Base-by-base conservation (phyloP, 352 stramenopile species). In the Phytophthora pinifolia region DNA sequence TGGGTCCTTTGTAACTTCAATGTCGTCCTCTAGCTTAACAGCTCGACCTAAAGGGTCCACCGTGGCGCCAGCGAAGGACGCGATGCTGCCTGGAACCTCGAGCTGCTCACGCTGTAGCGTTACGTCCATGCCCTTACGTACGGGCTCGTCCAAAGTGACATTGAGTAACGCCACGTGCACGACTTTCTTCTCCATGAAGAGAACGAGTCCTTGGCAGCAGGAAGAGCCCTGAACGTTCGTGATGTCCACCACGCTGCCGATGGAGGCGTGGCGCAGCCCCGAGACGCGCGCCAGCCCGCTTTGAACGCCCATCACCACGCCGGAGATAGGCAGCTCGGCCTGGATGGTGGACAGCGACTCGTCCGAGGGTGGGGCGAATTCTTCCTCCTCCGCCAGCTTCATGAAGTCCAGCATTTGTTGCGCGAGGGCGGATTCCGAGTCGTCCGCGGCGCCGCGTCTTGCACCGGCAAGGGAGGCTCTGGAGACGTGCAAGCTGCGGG, bases 321-420 rank as follows among this genome's bases (percentile, higher is more conserved):
- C 83, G 12, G 41, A 52, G 14, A 85, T 27, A 1, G 79, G 69
- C 29, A 92, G 65, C 38, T 77, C 69, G 0, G 64, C 51, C 32
- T 70, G 49, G 8, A 67, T 44, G 7, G 32, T 51, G 2, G 54
- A 48, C 4, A 62, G 38, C 2, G n/a, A 3, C 9, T 48, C 31
- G 5, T 67, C 36, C 0, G 4, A 18, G 6, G n/a, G 27, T 10
- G 25, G 22, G 34, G 30, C 29, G 0, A 42, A 9, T 31, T 65
- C 47, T 2, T 73, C 52, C 0, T 70, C 60, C 42, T 76, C 72
- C 8, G 65, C 70, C 6, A 80, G 55, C 51, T 68, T 57, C 65
- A 87, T 79, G 50, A 80, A 85, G 53, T 89, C 79, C 37, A 88
- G 41, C 66, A 89, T 77, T 44, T 89, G 79, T 70, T 89, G 79